Percentiles rank a stretch among this genome's conserved stretches.
phyloP scores from a whole-genome alignment of 257 asterid species.

The Solanum virginianum region DNA sequence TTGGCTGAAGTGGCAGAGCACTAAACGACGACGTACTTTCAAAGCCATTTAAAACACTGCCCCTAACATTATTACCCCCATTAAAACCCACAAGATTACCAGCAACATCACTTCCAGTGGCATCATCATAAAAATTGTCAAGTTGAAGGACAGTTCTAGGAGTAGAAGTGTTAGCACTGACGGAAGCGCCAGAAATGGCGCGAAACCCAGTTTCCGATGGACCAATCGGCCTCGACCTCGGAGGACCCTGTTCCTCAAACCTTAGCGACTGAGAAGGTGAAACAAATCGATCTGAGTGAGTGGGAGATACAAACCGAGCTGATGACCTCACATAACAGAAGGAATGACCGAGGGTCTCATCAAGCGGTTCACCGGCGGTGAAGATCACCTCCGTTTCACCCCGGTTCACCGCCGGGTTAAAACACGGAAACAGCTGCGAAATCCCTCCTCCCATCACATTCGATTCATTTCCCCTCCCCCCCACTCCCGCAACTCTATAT shows the following conservation, averaged over 20 bases:
- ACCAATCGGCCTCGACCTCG: slow-evolving; percentile 28
- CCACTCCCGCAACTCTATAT: slow-evolving; percentile 7
- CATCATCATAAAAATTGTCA: slow-evolving; percentile 45
- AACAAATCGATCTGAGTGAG: slow-evolving; percentile 77
- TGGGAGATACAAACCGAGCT: slow-evolving; percentile 79
- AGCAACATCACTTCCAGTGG: slow-evolving; percentile 8
- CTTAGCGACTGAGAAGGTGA: slow-evolving; percentile 91
- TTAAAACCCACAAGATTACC: slow-evolving; percentile 30
- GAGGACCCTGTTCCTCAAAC: slow-evolving; percentile 61
- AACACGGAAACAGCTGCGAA: slow-evolving; percentile 82
- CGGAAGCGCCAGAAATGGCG: slow-evolving; percentile 90
- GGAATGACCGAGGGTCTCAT: slow-evolving; percentile 96
- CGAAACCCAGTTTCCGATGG: slow-evolving; percentile 68
- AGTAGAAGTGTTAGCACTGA: slow-evolving; percentile 75
- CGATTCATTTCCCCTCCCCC: slow-evolving; percentile 61
- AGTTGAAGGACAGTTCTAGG: slow-evolving; percentile 70
- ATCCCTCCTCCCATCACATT: slow-evolving; percentile 93
- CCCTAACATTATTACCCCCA: slow-evolving; percentile 6
- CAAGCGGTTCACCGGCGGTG: slow-evolving; percentile 53
- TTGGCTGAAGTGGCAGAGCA: slow-evolving; percentile 83
- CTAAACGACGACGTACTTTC: slow-evolving; percentile 85
- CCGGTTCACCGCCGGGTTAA: slow-evolving; percentile 70
- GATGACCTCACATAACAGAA: slow-evolving; percentile 97
- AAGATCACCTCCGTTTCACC: slow-evolving; percentile 53
- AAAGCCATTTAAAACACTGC: slow-evolving; percentile 55